Evolutionary conservation across 2,329 filamentous ascomycete species (phyloP), one percentile per base, ranked within the genome.

Genomic region (Ascochyta rabiei): DNA sequence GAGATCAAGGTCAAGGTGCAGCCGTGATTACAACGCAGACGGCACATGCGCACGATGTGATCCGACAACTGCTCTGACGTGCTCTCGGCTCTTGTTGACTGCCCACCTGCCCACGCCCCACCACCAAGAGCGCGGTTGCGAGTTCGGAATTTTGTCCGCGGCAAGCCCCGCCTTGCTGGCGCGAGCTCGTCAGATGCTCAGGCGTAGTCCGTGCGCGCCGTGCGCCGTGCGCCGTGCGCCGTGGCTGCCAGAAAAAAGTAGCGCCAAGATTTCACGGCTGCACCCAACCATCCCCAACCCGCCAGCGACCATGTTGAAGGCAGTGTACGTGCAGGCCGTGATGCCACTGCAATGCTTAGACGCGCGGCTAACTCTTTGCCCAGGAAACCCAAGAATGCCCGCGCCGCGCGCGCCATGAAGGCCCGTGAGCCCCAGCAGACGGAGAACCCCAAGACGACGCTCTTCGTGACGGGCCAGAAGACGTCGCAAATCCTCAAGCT

Each of bases 371-470:
- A 58, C 38, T 3, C 1, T 5, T 7, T 21, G 12, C 9, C 3
- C 54, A 87, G 85, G 61, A 88, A 88, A 79, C 85, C 88, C 55
- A 87, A 87, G 69, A 90, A 87, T 78, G 92, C 93, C 67, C 92
- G 95, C 81, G 95, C 92, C 54, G 96, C 96, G 83, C 89, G 95
- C 68, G 93, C 91, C 62, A 87, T 98, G 73, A 95, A 96, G 75
- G 93, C 96, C 79, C 90, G 90, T 71, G 93, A 91, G 71, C 91
- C 95, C 53, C 96, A 97, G 77, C 81, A 86, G 64, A 80, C 89
- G 76, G 95, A 99, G 80, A 95, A 96, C 77, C 86, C 92, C 58
- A 97, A 96, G 79, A 90, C 85, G 28, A 90, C 90, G 56, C 88
- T 99, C 64, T 90, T 99, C 76, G 86, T 99, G 60, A 89, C 91